phyloP scores from a whole-genome alignment of 768 basidiomycete species.

The Hebeloma cylindrosporum region DNA sequence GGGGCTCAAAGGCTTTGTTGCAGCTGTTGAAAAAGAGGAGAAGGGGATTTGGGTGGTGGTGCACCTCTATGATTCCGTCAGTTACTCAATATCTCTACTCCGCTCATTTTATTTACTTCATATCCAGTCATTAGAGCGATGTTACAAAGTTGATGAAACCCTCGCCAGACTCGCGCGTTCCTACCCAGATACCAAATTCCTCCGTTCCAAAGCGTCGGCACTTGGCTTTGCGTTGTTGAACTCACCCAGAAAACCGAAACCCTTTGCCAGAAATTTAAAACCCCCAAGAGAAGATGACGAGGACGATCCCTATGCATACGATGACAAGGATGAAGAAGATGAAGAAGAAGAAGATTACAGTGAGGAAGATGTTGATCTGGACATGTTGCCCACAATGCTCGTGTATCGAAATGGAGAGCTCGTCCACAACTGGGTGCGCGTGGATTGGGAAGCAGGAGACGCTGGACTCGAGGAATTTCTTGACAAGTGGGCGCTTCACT shows the following conservation, averaged over 20 bases:
- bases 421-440: slow-evolving; percentile 87
- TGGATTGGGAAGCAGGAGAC: slow-evolving; percentile 79
- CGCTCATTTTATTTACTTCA: slow-evolving; percentile 2
- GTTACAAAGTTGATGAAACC: slow-evolving; percentile 66
- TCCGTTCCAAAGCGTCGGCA: slow-evolving; percentile 74
- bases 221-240: slow-evolving; percentile 61
- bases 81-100: slow-evolving; percentile 28
- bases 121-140: slow-evolving; percentile 70
- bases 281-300: slow-evolving; percentile 34
- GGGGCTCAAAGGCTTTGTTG: slow-evolving; percentile 67
- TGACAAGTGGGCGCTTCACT: slow-evolving; percentile 46
- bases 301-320: slow-evolving; percentile 49
- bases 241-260: slow-evolving; percentile 18
- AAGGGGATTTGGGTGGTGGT: slow-evolving; percentile 77
- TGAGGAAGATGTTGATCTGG: slow-evolving; percentile 70
- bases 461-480: slow-evolving; percentile 71
- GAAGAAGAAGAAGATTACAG: slow-evolving; percentile 46
- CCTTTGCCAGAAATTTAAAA: slow-evolving; percentile 19
- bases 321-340: slow-evolving; percentile 35
- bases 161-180: slow-evolving; percentile 67
- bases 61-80: slow-evolving; percentile 79
- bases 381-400: slow-evolving; percentile 77
- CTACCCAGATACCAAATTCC: slow-evolving; percentile 73
- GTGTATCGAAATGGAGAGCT: slow-evolving; percentile 80
- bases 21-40: slow-evolving; percentile 73